These are phyloP conservation scores for Penicillium brevicompactum DNA, from an alignment of 2,329 filamentous ascomycete genomes.

Conservation along the genomic window DNA sequence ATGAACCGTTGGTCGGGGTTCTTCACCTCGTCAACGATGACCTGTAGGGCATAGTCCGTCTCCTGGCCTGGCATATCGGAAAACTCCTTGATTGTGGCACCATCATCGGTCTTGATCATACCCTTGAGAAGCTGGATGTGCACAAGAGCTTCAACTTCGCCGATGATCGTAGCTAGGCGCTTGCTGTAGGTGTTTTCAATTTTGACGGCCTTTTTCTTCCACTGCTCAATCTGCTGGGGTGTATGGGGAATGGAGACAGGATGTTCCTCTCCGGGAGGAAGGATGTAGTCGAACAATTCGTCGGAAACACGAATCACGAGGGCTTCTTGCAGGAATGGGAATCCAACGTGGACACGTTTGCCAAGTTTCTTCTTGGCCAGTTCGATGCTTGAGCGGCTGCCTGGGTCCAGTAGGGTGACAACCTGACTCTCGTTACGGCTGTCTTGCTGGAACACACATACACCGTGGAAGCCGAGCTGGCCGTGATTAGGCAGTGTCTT, in stretches of 20 bases:
- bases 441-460: constrained; percentile 93
- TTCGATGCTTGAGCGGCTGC: constrained; percentile 69
- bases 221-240: constrained; percentile 76
- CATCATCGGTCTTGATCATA: constrained; percentile 84
- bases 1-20: constrained; percentile 93
- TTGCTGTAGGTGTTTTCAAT: constrained; percentile 90
- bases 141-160: constrained; percentile 82
- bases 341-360: constrained; percentile 85
- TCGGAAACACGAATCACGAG: constrained; percentile 88
- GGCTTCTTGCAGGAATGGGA: constrained; percentile 92
- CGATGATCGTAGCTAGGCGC: constrained; percentile 83
- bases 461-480: constrained; percentile 79
- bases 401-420: constrained; percentile 76
- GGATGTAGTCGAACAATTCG: constrained; percentile 84
- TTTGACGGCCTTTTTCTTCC: constrained; percentile 77
- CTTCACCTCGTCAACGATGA: constrained; percentile 83
- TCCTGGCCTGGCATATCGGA: constrained; percentile 82
- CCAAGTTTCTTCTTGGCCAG: constrained; percentile 79
- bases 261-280: constrained; percentile 66
- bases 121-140: constrained; percentile 95
- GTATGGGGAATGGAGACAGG: constrained; percentile 71
- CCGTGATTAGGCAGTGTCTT: constrained; percentile 84
- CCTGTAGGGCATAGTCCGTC: constrained; percentile 86
- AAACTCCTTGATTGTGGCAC: constrained; percentile 91
- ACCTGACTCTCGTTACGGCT: constrained; percentile 97